phyloP scores from a whole-genome alignment of 1,139 yeast genomes.

The Pichia sp. region DNA sequence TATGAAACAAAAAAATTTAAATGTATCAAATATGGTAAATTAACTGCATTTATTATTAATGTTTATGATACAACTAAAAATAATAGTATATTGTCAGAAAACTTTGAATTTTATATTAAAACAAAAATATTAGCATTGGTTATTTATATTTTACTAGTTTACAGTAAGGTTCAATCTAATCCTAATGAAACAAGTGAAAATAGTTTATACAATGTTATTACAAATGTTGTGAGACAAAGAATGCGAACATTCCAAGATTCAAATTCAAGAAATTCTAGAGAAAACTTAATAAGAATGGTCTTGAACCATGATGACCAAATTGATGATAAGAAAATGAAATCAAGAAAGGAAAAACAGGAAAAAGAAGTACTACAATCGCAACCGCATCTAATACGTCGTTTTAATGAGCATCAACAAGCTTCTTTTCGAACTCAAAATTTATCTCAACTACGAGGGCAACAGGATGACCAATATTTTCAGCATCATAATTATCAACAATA shows the following conservation, averaged over 20 bases:
- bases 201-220: conserved; percentile 1
- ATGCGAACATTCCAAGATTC: background rate
- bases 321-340: too few species aligned
- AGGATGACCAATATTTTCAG: too few species aligned
- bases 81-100: background rate
- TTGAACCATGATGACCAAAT: background rate
- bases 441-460: too few species aligned
- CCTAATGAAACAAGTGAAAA: background rate
- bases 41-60: background rate
- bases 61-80: background rate
- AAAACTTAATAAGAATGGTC: background rate
- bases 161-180: background rate
- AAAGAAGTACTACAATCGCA: too few species aligned
- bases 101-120: conserved; percentile 2
- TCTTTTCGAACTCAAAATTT: too few species aligned
- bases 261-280: background rate
- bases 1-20: background rate
- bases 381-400: too few species aligned
- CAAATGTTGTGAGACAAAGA: background rate
- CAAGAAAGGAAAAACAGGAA: too few species aligned
- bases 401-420: too few species aligned
- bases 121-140: background rate
- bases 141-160: background rate
- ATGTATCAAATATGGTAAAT: background rate
- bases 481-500: too few species aligned